Base-by-base conservation (phyloP, 129 eudicot species). In the Tagetes erecta region DNA sequence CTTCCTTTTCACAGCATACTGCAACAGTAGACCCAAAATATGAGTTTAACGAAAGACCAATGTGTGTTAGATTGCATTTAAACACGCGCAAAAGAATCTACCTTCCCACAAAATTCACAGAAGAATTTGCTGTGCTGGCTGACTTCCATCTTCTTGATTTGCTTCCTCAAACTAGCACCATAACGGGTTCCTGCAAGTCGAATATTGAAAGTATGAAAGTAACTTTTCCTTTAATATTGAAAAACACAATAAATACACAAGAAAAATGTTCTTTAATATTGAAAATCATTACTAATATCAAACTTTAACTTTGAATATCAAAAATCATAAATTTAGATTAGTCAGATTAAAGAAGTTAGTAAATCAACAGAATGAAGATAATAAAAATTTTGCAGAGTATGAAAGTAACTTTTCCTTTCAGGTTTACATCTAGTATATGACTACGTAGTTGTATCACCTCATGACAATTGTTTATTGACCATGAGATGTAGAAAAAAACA, bases 91-190 rank as follows among this genome's bases (percentile, higher is more conserved):
- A 7, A 70, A 44, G 30, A 20, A 34, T 44, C 10, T 71, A 90
- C 94, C 94, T 90, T 90, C 34, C 96, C 96, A n/a, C 96, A 90
- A 73, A 90, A 90, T 79, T 90, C 96, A 69, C 96, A 90, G 80
- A 90, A 85, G 62, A 87, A 90, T 73, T 88, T 87, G 93, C 93
- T 87, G 83, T 90, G 96, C 83, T 90, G 96, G 70, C 89, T 83
- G 36, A 90, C 96, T 74, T 90, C 94, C 97, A 91, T 88, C 84
- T 91, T 91, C 89, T 86, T 88, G 59, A 91, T 91, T 87, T 91
- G 97, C 90, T 91, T 91, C 77, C 97, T 83, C 81, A 88, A 82
- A 91, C 97, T 91, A 63, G 97, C 97, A 86, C 97, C 97, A 84
- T 91, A 91, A 77, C 97, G 95, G 71, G 97, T 91, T 44, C 97